Evolutionary conservation across 768 basidiomycete genomes (phyloP).

Genomic region (Panellus pusillus): DNA sequence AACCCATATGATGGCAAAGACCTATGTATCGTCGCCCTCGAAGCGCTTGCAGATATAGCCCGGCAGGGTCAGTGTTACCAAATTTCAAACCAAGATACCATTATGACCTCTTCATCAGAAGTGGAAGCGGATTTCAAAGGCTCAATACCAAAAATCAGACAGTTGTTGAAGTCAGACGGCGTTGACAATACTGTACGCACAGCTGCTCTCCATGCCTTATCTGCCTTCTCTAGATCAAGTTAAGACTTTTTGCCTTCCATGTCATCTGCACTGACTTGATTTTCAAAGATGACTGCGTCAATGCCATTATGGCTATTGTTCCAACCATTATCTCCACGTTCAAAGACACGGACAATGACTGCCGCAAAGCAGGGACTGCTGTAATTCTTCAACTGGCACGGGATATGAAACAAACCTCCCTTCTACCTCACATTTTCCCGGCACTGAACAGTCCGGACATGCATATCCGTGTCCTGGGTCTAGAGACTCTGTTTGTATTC

Average conservation of each 20-base stretch:
- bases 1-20: neutral
- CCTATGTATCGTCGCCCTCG: slow-evolving; percentile 1
- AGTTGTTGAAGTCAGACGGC: neutral
- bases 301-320: neutral
- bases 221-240: neutral
- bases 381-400: neutral
- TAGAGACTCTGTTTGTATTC: neutral
- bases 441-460: neutral
- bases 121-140: too few relatives aligned
- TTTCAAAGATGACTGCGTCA: neutral
- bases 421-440: neutral
- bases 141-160: neutral
- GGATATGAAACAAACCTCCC: neutral
- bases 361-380: neutral
- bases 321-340: neutral
- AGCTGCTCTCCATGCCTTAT: neutral
- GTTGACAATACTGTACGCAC: neutral
- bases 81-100: too few relatives aligned
- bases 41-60: neutral
- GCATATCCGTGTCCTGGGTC: neutral
- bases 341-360: neutral
- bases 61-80: neutral
- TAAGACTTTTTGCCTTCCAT: neutral
- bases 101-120: too few relatives aligned
- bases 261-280: neutral